A percentile compares a stretch with the other conserved stretches of the same genome.
phyloP scores from a whole-genome alignment of 2,329 filamentous ascomycete species.

The Sclerotiophoma versabilis region DNA sequence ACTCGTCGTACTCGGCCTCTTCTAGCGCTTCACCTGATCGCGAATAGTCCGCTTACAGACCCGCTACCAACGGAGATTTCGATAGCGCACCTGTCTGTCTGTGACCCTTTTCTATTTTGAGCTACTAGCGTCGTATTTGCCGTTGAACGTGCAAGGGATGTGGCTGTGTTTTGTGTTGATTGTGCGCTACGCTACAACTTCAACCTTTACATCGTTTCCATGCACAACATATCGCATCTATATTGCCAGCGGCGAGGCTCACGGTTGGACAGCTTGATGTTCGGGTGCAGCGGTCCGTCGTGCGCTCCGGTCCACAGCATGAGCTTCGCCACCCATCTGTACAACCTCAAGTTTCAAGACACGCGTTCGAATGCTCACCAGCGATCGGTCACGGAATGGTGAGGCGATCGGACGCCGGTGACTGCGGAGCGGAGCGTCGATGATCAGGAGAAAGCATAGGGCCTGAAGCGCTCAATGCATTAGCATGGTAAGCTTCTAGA shows the following conservation, averaged over 20 bases:
- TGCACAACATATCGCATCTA: conserved; percentile 9
- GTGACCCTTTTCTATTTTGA: conserved; percentile 13
- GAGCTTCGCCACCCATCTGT: conserved; percentile 1
- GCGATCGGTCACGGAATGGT: not conserved
- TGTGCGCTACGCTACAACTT: conserved; percentile 3
- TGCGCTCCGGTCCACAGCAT: not conserved
- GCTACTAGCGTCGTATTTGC: not conserved
- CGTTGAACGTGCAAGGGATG: conserved; percentile 16
- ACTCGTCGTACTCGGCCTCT: conserved; percentile 11
- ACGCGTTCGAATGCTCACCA: not conserved
- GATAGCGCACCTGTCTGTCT: conserved; percentile 9
- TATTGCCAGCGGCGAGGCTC: conserved; percentile 5
- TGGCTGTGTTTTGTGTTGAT: conserved; percentile 12
- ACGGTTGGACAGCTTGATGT: not conserved
- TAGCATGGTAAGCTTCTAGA: conserved; percentile 10
- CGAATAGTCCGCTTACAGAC: not conserved
- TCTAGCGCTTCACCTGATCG: conserved; percentile 17
- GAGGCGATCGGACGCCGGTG: conserved; percentile 6
- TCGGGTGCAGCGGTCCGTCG: conserved; percentile 6
- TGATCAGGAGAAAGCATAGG: conserved; percentile 12
- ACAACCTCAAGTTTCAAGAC: conserved; percentile 4
- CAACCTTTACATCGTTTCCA: not conserved
- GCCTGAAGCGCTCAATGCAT: conserved; percentile 12
- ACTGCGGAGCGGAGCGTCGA: conserved; percentile 10
- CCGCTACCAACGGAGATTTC: conserved; percentile 14